Percentiles rank a stretch among this genome's conserved stretches.
phyloP scores from a whole-genome alignment of 192 early-diverging fungal species.

The Entomortierella beljakovae region DNA sequence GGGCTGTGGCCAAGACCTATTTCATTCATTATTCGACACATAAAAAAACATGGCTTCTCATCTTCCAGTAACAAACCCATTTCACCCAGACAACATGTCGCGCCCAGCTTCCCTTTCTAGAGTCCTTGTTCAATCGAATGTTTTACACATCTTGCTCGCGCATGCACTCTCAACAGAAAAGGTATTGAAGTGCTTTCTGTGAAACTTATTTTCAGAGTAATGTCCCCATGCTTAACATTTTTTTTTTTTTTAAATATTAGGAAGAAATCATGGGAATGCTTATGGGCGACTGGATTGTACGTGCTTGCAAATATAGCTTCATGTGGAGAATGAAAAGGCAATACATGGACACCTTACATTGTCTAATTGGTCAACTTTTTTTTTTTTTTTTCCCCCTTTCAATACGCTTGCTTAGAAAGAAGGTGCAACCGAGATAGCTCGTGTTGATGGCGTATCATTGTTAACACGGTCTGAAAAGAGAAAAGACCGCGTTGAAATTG shows the following conservation, averaged over 20 bases:
- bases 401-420: slow-evolving; percentile 21
- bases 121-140: slow-evolving; percentile 55
- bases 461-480: slow-evolving; percentile 63
- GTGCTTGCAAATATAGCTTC: too few relatives aligned
- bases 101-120: slow-evolving; percentile 42
- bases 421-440: slow-evolving; percentile 44
- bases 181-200: slow-evolving; percentile 12
- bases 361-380: too few relatives aligned
- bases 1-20: background rate
- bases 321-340: background rate
- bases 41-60: slow-evolving; percentile 3
- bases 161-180: slow-evolving; percentile 65
- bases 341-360: background rate
- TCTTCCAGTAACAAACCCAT: slow-evolving; percentile 32
- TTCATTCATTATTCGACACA: background rate
- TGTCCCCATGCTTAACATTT: background rate
- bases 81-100: slow-evolving; percentile 51
- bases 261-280: slow-evolving; percentile 69
- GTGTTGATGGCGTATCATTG: slow-evolving; percentile 57
- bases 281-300: slow-evolving; percentile 65
- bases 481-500: slow-evolving; percentile 65
- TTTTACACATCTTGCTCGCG: slow-evolving; percentile 58
- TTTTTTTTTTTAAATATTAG: slow-evolving; percentile 13
- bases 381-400: too few relatives aligned
- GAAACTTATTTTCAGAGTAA: background rate